These are phyloP conservation scores for Protea cynaroides DNA, from an alignment of 164 flowering plant species.

Conservation along the genomic window DNA sequence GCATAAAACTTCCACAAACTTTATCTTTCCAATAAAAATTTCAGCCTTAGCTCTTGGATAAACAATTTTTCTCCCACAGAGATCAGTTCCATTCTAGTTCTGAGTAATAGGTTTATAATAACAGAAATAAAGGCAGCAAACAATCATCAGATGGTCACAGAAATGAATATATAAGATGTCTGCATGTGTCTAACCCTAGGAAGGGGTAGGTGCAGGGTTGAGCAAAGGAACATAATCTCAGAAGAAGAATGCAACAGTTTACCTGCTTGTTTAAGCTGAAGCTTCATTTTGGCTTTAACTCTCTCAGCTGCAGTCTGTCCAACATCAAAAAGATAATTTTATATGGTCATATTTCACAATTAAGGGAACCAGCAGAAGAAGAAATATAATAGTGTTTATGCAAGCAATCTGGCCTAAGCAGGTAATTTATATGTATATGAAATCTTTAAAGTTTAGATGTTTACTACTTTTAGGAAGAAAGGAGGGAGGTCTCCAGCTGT, in stretches of 20 bases:
- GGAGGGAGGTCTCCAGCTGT: too few species aligned
- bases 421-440: too few species aligned
- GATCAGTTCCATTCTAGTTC: too few species aligned
- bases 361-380: not conserved
- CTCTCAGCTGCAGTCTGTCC: conserved; percentile 77
- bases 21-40: too few species aligned
- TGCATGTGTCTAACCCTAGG: not conserved
- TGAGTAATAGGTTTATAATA: not conserved
- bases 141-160: not conserved
- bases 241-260: conserved; percentile 4
- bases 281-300: conserved; percentile 88
- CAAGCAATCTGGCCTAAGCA: too few species aligned
- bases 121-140: not conserved
- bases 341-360: not conserved
- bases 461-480: too few species aligned
- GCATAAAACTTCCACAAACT: too few species aligned
- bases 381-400: too few species aligned
- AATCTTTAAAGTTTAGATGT: too few species aligned
- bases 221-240: not conserved
- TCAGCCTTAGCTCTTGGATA: too few species aligned
- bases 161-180: not conserved
- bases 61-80: too few species aligned
- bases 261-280: conserved; percentile 91
- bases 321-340: conserved; percentile 9
- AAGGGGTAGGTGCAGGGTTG: not conserved